Base-by-base conservation (phyloP, 2,329 filamentous ascomycete species). In the Geosmithia putterillii region DNA sequence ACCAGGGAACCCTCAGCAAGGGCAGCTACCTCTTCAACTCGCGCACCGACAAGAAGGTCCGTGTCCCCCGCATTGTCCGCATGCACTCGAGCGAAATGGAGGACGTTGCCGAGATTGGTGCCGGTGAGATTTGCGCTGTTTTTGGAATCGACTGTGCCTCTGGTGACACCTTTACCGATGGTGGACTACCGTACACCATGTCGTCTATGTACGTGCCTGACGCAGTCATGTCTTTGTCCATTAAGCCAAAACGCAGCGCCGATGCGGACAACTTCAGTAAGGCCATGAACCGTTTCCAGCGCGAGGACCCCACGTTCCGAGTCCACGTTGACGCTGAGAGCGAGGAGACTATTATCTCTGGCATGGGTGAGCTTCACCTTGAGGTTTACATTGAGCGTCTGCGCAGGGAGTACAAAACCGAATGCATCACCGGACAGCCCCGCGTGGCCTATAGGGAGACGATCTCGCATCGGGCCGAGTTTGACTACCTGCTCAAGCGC, bases 61-160 rank as follows among this genome's bases (percentile, higher is more conserved):
- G 94, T 65, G 83, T 98, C 45, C 92, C 92, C 18, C 85, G 90
- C 58, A 96, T 98, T 55, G 92, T 98, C 48, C 87, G 92, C 49
- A 98, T 98, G 92, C 92, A 98, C 71, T 95, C 89, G 39, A 95
- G 96, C 60, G 92, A 98, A 59, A 95, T 98, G 90, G 92, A 98
- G 63, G 92, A 98, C 58, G 87, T 95, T 23, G 72, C 68, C 44
- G 89, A 95, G 62, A 83, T 98, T 49, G 87, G 89, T 42, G 90
- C 92, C 43, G 92, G 92, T 64, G 92, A 98, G 64, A 98, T 98
- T 50, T 98, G 92, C 60, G 92, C 92, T 47, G 92, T 98, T 46
- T 98, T 98, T 58, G 92, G 92, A 57, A 86, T 98, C 44, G 92
- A 98, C 55, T 98, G 92, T 62, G 89, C 92, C 32, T 96, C 90